Conservation (phyloP, 352 stramenopile genomes). For the Globisporangium sylvaticum region DNA sequence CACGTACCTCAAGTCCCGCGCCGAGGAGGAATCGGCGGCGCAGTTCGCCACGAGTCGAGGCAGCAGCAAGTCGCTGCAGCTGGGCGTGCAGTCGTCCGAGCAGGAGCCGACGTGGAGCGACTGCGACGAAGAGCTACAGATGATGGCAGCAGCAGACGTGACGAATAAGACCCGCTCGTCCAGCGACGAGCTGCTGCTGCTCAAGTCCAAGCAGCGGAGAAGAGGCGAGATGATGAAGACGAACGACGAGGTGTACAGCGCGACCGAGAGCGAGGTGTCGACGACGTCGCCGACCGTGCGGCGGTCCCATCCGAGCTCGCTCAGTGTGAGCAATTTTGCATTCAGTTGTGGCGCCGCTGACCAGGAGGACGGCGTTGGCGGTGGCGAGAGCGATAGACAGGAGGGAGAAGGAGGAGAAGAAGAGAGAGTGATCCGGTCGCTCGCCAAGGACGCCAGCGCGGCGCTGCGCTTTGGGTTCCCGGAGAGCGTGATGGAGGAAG, state of each 20-base stretch:
- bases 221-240: conserved; percentile 16
- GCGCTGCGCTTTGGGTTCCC: conserved; percentile 5
- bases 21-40: conserved; percentile 26
- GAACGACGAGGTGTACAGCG: conserved; percentile 56
- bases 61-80: conserved; percentile 8
- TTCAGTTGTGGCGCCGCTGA: conserved; percentile 24
- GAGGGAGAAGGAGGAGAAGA: neutral
- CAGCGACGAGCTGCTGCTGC: neutral
- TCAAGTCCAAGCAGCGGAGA: conserved; percentile 19
- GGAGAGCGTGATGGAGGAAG: conserved; percentile 23
- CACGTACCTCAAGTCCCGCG: conserved; percentile 47
- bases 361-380: conserved; percentile 22
- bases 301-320: conserved; percentile 8
- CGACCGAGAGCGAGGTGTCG: conserved; percentile 63
- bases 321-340: conserved; percentile 14
- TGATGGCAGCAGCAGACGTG: neutral
- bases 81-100: neutral
- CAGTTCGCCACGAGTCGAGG: neutral
- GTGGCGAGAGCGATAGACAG: neutral
- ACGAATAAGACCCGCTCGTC: conserved; percentile 4
- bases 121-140: conserved; percentile 17
- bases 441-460: neutral
- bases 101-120: conserved; percentile 29
- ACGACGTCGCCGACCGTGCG: conserved; percentile 24
- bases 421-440: neutral